A percentile compares a stretch with the other conserved stretches of the same genome.
Conservation (phyloP, 1,284 basidiomycete genomes). For the Ustilago shanxiensis region DNA sequence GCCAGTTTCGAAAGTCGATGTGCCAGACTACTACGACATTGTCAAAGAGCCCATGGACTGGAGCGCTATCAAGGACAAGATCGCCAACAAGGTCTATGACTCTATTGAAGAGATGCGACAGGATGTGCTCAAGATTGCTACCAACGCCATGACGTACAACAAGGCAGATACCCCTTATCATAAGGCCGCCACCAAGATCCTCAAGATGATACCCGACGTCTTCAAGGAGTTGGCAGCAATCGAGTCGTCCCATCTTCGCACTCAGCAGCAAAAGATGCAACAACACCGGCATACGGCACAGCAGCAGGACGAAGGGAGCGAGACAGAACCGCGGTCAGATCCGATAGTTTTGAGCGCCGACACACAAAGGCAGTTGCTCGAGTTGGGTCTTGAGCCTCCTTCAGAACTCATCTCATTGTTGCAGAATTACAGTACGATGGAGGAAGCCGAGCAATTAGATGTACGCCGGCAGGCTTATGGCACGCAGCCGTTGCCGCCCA, state of each 20-base stretch:
- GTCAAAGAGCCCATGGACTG: constrained; percentile 91
- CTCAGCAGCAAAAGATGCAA: constrained; percentile 11
- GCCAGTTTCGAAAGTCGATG: constrained; percentile 76
- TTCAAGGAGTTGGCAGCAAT: constrained; percentile 72
- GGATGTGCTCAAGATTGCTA: constrained; percentile 84
- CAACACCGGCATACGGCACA: constrained; percentile 7
- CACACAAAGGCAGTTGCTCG: constrained; percentile 14
- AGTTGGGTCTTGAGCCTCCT: constrained; percentile 55
- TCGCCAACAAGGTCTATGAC: constrained; percentile 84
- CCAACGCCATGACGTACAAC: constrained; percentile 91
- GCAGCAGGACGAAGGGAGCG: neutral
- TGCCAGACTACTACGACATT: constrained; percentile 92
- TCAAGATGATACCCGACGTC: constrained; percentile 75
- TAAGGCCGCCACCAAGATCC: constrained; percentile 80
- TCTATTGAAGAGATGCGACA: constrained; percentile 82
- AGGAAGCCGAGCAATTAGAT: constrained; percentile 16
- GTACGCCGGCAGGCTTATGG: constrained; percentile 44
- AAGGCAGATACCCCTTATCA: constrained; percentile 80
- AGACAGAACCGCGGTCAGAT: neutral
- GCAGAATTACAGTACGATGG: constrained; percentile 38
- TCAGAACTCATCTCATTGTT: constrained; percentile 41
- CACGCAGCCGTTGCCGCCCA: constrained; percentile 22
- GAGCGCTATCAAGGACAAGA: constrained; percentile 75
- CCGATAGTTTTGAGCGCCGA: neutral
- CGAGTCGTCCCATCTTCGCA: constrained; percentile 34